Base-by-base conservation (phyloP, 306 rosid genomes). In the Quercus engelmannii region DNA sequence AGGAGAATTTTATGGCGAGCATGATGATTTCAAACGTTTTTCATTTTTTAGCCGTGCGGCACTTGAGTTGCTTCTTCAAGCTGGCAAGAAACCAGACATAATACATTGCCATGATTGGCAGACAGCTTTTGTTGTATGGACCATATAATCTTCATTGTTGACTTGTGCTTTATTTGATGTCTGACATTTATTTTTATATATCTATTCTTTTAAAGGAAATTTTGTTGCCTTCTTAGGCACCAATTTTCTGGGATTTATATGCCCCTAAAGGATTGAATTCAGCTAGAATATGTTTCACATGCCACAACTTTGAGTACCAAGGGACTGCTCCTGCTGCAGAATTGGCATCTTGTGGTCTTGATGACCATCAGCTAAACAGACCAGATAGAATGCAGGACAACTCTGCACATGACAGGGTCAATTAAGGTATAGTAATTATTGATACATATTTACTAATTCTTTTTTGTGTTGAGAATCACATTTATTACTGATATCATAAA, bases 21-120 rank as follows among this genome's bases (percentile, higher is more conserved):
- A 74, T 69, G 97, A 95, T 81, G 99, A 95, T 86, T 95, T 95
- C 83, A 91, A 77, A 80, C 91, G 99, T 68, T 95, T 95, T 85
- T 90, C 99, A 38, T 95, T 55, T 83, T 95, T 95, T 85, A 93
- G 98, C 77, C 97, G 98, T 81, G 98, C 92, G 35, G 97, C 96
- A 65, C 99, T 95, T 46, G 97, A 95, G 80, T 95, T 95, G 80
- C 91, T 95, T 87, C 89, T 91, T 83, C 94, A 67, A 79, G 91
- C 98, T 83, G 98, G 98, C 82, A 95, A 95, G 91, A 89, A 90
- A 76, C 99, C 99, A 54, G 98, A 95, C 86, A 93, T 95, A 85
- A 93, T 95, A 68, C 99, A 93, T 85, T 95, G 99, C 81, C 99
- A 95, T 84, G 99, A 95, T 86, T 95, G 99, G 99, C 99, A 95